Evolutionary conservation across 768 basidiomycete genomes (phyloP), one percentile per base, ranked within the genome.

Genomic region (Thelephora aurantiotincta): DNA sequence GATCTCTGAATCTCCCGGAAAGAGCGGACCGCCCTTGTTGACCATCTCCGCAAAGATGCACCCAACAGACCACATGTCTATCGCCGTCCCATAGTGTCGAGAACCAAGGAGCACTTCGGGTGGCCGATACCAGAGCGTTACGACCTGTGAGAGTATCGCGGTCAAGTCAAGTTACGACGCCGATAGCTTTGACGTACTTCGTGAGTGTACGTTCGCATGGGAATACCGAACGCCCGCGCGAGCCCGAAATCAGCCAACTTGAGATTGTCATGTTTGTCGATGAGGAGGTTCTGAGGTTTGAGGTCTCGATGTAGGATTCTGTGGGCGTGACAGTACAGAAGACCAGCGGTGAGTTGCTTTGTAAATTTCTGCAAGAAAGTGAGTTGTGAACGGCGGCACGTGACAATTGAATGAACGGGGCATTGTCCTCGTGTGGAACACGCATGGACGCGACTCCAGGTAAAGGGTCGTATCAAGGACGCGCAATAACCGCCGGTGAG

Each of bases 21-120:
- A 99, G 11, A 97, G 71, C 1, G 94, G 77, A 60, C 80, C 64
- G 54, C 86, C 86, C 51, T 78, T 74, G 84, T 93, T 88, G 47
- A 90, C 83, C 94, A 98, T 97, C 68, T 99, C 96, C 6, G 94
- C 94, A 59, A 96, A 90, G 61, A 99, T 98, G 60, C 93, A 97
- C 0, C 86, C 96, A 18, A 99, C 94, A n/a, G 90, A 93, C 96
- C 96, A 99, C 90, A 98, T 96, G 67, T 99, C 96, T 58, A 99
- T 87, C 2, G 91, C 89, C 2, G 96, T 99, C 13, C 90, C 83
- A 66, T 99, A 99, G 63, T 98, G 92, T 37, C 93, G 80, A 4
- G 89, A 85, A 26, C 94, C 94, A 1, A 99, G 80, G 16, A 99
- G 71, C 44, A 99, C 94, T 63, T 99, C 96, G 2, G 96, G 96